Conservation (phyloP, 345 rosid species). For the Rhodamnia rubescens region DNA sequence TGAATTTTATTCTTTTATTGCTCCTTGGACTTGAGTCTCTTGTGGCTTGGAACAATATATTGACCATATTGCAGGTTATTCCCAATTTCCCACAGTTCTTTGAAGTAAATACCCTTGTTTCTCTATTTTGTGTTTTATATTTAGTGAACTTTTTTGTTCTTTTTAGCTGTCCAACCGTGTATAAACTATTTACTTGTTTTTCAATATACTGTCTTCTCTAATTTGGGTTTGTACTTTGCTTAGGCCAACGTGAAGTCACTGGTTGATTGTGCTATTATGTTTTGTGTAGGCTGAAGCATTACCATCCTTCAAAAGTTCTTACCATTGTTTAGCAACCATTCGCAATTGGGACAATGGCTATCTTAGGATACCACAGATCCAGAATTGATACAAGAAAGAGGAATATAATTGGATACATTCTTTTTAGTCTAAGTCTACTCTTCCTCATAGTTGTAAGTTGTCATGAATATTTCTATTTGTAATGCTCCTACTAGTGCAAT, state of each 20-base stretch:
- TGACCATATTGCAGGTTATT: constrained; percentile 22
- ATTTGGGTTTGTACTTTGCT: neutral
- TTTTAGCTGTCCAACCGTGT: neutral
- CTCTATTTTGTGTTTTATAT: neutral
- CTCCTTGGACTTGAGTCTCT: constrained; percentile 73
- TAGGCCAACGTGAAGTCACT: neutral
- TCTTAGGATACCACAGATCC: constrained; percentile 55
- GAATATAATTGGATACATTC: constrained; percentile 45
- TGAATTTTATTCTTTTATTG: too few species aligned
- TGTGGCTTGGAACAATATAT: constrained; percentile 73
- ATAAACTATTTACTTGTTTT: too few species aligned
- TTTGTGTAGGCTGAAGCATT: constrained; percentile 24
- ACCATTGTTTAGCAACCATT: constrained; percentile 22
- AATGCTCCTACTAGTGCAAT: neutral
- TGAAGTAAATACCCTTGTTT: neutral
- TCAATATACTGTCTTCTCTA: too few species aligned
- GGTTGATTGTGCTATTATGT: neutral
- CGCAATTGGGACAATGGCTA: constrained; percentile 48
- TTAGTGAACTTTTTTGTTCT: neutral
- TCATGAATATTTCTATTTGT: neutral
- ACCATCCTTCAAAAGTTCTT: constrained; percentile 85
- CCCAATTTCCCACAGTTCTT: neutral
- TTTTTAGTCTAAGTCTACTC: constrained; percentile 46
- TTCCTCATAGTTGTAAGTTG: constrained; percentile 63
- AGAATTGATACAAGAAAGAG: constrained; percentile 56